Base-by-base conservation (phyloP, 2,329 filamentous ascomycete species). In the Hypoxylon sp. region DNA sequence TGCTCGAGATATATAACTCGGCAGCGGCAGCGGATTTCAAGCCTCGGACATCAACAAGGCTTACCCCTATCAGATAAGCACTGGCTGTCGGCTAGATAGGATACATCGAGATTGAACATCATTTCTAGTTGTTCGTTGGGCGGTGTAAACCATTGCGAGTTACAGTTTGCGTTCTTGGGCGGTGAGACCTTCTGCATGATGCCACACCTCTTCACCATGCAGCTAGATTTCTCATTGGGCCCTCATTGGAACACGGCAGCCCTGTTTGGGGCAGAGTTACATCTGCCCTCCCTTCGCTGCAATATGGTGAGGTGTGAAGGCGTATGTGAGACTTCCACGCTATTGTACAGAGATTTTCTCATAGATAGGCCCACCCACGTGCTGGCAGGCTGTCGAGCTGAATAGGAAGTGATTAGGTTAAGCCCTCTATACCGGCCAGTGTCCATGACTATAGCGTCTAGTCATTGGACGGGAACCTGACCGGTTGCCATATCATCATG, bases 171-270 rank as follows among this genome's bases (percentile, higher is more conserved):
- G 27, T 21, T 21, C 13, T 53, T 60, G 57, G 63, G 64, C 64
- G 65, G 63, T 66, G 61, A 67, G 60, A 63, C 56, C 60, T 41
- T 11, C 59, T 67, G 65, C 63, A 62, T 66, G 60, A 67, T 65
- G 49, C 62, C 62, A 60, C 65, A 57, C 58, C 55, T 61, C 29
- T 64, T 62, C 55, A 62, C 60, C 55, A 62, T 41, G 49, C 58
- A 62, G 64, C 61, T 55, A 67, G 54, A 37, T 45, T 63, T 66
- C 61, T 65, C 61, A 69, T 69, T 69, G 67, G 66, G 52, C 50
- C 40, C 59, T 65, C 61, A 69, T 69, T 69, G 67, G 66, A 54
- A 55, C 42, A 50, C 54, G 21, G 50, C 31, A 55, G 57, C 48
- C 60, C 57, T 50, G 58, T 62, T 62, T 59, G 57, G 60, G 64